Conservation (phyloP, 768 basidiomycete species). For the Xanthoconium purpureum region DNA sequence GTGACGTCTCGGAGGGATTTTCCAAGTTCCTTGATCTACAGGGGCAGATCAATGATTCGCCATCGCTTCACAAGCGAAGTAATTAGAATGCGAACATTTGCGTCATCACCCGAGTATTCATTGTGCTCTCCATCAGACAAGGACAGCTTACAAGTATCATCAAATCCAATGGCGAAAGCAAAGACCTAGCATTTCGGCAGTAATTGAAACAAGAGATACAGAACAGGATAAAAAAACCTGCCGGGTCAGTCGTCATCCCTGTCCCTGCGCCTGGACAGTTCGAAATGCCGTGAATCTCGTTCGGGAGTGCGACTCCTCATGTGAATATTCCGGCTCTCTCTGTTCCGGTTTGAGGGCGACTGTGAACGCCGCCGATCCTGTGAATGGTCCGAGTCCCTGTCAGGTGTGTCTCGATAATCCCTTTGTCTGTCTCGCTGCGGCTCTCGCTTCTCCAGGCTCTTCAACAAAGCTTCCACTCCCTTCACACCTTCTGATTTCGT, state of each 20-base stretch:
- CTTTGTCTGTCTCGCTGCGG: conserved; percentile 21
- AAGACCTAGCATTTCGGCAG: background rate
- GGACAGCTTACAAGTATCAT: background rate
- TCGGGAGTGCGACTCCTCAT: conserved; percentile 21
- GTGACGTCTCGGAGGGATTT: background rate
- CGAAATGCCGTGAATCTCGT: conserved; percentile 4
- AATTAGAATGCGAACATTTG: background rate
- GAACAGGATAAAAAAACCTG: background rate
- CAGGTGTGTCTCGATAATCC: conserved; percentile 8
- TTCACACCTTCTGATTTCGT: conserved; percentile 58
- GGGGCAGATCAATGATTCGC: background rate
- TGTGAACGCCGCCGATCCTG: conserved; percentile 13
- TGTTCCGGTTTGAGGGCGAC: conserved; percentile 10
- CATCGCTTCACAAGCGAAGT: background rate
- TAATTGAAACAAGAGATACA: conserved; percentile 3
- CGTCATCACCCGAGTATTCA: background rate
- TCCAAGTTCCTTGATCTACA: background rate
- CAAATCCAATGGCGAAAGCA: background rate
- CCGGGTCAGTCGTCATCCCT: conserved; percentile 1
- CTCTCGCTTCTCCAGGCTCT: conserved; percentile 34
- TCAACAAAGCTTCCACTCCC: conserved; percentile 67
- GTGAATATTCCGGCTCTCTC: conserved; percentile 9
- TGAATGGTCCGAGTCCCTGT: conserved; percentile 11
- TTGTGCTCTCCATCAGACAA: background rate
- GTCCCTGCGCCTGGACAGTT: conserved; percentile 1